These are phyloP conservation scores for Catharanthus roseus DNA, from an alignment of 257 asterid genomes.

Conservation along the genomic window DNA sequence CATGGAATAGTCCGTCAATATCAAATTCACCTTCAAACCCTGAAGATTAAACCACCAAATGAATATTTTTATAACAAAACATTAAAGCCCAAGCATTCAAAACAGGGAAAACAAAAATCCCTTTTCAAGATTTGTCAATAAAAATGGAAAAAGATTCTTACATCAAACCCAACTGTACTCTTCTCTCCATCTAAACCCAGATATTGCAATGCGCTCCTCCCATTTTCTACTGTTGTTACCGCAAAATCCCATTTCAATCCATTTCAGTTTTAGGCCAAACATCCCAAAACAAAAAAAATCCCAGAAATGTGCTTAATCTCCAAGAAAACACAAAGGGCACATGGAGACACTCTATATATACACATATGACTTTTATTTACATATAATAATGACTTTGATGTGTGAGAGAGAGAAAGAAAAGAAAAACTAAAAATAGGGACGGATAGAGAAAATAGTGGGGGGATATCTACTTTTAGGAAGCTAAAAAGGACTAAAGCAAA, in stretches of 20 bases:
- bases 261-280: too few relatives aligned
- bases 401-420: neutral
- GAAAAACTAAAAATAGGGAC: neutral
- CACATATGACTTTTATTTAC: neutral
- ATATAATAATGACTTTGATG: neutral
- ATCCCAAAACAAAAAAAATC: too few relatives aligned
- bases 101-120: too few relatives aligned
- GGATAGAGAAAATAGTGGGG: constrained; percentile 42
- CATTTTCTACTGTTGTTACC: constrained; percentile 93
- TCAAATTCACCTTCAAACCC: constrained; percentile 80
- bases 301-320: neutral
- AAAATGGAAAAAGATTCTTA: constrained; percentile 22
- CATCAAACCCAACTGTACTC: constrained; percentile 55
- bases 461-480: constrained; percentile 49
- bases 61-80: neutral
- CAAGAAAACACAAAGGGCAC: neutral
- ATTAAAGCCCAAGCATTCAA: neutral
- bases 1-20: constrained; percentile 91
- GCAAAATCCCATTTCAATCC: constrained; percentile 21
- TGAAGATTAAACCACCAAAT: constrained; percentile 17
- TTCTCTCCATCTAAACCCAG: constrained; percentile 79
- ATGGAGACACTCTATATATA: neutral
- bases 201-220: constrained; percentile 77
- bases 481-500: constrained; percentile 41
- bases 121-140: neutral